Evolutionary conservation across 2,329 filamentous ascomycete genomes (phyloP).

Genomic region (Colletotrichum cereale): DNA sequence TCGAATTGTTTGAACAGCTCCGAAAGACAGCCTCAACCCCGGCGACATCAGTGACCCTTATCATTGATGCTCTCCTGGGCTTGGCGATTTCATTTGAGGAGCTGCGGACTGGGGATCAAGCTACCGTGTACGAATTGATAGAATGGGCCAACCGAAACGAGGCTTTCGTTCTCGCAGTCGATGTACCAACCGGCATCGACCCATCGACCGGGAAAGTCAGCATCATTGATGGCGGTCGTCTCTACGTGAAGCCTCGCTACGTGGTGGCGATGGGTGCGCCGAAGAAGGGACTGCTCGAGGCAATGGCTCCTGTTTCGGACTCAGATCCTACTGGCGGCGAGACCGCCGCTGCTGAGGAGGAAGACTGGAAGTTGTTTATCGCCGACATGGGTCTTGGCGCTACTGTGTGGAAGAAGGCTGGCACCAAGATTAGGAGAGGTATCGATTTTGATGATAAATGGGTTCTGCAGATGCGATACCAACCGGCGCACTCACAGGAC

Average conservation of each 20-base stretch:
- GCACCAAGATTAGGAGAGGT: constrained; percentile 83
- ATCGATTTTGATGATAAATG: constrained; percentile 91
- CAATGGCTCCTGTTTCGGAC: constrained; percentile 72
- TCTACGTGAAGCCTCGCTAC: constrained; percentile 85
- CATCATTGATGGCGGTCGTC: constrained; percentile 78
- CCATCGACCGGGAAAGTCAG: constrained; percentile 78
- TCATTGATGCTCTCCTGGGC: constrained; percentile 90
- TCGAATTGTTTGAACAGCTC: constrained; percentile 71
- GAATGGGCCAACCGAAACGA: constrained; percentile 93
- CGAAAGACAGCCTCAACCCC: constrained; percentile 56
- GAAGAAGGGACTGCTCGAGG: constrained; percentile 85
- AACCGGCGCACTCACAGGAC: constrained; percentile 39
- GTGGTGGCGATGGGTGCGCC: constrained; percentile 90
- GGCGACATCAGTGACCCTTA: constrained; percentile 74
- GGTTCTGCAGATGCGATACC: constrained; percentile 78
- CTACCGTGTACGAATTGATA: constrained; percentile 88
- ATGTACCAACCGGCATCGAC: constrained; percentile 90
- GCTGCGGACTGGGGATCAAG: constrained; percentile 83
- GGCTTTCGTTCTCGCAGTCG: constrained; percentile 86
- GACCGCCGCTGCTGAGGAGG: constrained; percentile 55
- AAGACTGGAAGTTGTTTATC: constrained; percentile 83
- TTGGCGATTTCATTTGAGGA: constrained; percentile 91
- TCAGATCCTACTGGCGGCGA: constrained; percentile 38
- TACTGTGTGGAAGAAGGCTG: constrained; percentile 86
- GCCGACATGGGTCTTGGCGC: constrained; percentile 89